phyloP scores from a whole-genome alignment of 306 rosid species.

The Gynostemma pentaphyllum region DNA sequence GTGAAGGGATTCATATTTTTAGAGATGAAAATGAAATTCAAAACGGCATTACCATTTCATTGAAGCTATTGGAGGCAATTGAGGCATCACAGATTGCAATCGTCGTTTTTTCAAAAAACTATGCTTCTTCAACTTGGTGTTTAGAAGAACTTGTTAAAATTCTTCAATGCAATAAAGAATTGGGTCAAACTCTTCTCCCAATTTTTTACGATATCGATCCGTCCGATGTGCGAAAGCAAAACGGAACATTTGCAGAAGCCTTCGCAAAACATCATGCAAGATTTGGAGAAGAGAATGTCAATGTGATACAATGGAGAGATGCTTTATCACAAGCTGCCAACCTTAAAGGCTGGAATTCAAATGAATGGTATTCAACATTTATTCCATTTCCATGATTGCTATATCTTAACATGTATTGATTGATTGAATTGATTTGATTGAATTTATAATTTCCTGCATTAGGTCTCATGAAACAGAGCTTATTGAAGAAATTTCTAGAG shows the following conservation, averaged over 20 bases:
- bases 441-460: background rate
- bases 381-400: too few species aligned
- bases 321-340: background rate
- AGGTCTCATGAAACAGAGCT: conserved; percentile 1
- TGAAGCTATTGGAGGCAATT: background rate
- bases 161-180: background rate
- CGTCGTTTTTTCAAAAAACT: background rate
- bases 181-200: background rate
- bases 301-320: background rate
- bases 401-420: too few species aligned
- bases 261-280: background rate
- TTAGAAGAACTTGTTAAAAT: background rate
- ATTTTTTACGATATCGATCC: conserved; percentile 12
- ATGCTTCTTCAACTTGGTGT: background rate
- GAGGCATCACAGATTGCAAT: background rate
- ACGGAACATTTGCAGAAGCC: background rate
- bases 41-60: background rate
- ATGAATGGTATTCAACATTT: background rate
- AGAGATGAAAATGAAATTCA: background rate
- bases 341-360: background rate
- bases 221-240: background rate
- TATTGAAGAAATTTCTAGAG: background rate
- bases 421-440: too few species aligned
- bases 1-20: background rate
- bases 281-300: background rate